phyloP scores from a whole-genome alignment of 306 rosid species.

The Styphnolobium japonicum region DNA sequence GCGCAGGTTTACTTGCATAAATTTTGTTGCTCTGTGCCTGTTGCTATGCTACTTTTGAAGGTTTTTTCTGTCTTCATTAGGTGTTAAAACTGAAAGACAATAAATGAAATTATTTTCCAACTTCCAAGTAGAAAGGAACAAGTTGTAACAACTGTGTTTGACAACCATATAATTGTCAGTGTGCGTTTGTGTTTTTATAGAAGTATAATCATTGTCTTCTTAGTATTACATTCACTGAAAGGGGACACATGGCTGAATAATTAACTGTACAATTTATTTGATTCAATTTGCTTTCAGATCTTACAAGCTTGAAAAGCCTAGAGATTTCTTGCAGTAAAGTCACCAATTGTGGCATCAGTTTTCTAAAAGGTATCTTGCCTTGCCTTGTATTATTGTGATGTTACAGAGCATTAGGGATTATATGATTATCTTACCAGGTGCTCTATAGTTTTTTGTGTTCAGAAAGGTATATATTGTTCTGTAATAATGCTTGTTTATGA shows the following conservation, averaged over 20 bases:
- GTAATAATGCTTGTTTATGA: not conserved
- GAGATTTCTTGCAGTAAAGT: slow-evolving; percentile 86
- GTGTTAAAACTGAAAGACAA: not conserved
- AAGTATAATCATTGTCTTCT: slow-evolving; percentile 8
- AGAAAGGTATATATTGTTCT: not conserved
- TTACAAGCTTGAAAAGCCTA: slow-evolving; percentile 62
- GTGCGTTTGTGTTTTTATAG: not conserved
- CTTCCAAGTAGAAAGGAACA: not conserved
- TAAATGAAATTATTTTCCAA: not conserved
- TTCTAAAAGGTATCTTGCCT: slow-evolving; percentile 59
- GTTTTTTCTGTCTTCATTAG: not conserved
- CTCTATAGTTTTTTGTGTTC: not conserved
- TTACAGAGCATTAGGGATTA: not conserved
- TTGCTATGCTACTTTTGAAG: not conserved
- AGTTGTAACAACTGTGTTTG: not conserved
- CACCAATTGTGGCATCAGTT: slow-evolving; percentile 71
- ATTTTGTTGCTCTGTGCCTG: not conserved
- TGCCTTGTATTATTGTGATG: not conserved
- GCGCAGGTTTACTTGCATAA: not conserved
- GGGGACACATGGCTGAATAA: slow-evolving; percentile 12
- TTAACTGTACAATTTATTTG: slow-evolving; percentile 6
- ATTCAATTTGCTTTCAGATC: slow-evolving; percentile 59
- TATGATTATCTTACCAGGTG: slow-evolving; percentile 13
- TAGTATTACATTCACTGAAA: not conserved
- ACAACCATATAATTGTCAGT: not conserved